These are phyloP conservation scores for Ophiostoma sp. DNA, from an alignment of 2,329 filamentous ascomycete species.

Conservation along the genomic window DNA sequence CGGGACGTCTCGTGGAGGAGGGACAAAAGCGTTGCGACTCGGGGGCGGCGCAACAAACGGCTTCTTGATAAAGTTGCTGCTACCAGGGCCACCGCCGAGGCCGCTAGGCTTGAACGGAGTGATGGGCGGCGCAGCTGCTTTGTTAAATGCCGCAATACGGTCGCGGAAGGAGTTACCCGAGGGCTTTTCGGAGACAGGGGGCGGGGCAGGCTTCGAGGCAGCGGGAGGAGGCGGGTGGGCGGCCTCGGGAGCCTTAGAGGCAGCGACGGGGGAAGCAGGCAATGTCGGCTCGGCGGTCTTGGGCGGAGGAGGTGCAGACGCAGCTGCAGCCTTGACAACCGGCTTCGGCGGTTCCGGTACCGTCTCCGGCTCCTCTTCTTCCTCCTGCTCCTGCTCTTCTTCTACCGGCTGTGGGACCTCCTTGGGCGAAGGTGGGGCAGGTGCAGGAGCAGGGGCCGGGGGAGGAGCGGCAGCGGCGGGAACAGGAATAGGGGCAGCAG, in stretches of 20 bases:
- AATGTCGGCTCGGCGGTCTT: conserved; percentile 35
- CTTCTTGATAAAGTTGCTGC: conserved; percentile 78
- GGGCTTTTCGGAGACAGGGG: conserved; percentile 74
- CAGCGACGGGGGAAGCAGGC: conserved; percentile 33
- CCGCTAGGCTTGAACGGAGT: conserved; percentile 85
- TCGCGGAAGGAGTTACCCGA: conserved; percentile 79
- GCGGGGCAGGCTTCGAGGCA: conserved; percentile 48
- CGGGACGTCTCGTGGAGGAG: conserved; percentile 69
- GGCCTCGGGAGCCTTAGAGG: conserved; percentile 42
- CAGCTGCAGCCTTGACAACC: conserved; percentile 29
- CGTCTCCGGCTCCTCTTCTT: conserved; percentile 36
- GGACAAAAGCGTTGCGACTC: conserved; percentile 86
- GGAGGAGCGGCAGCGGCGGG: conserved; percentile 6
- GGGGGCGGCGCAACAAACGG: conserved; percentile 94
- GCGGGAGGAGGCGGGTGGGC: conserved; percentile 40
- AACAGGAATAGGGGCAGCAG: conserved; percentile 3
- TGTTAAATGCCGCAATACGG: conserved; percentile 96
- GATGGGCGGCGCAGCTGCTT: conserved; percentile 77
- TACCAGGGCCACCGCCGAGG: conserved; percentile 57
- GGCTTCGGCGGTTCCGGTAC: conserved; percentile 34
- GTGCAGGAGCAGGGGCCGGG: background rate
- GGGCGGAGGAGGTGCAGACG: conserved; percentile 28
- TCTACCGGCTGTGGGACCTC: conserved; percentile 26
- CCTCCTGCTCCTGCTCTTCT: conserved; percentile 28
- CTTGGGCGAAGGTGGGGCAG: conserved; percentile 25